phyloP scores from a whole-genome alignment of 495 filamentous ascomycete genomes.

The Corynascus novoguineensis region DNA sequence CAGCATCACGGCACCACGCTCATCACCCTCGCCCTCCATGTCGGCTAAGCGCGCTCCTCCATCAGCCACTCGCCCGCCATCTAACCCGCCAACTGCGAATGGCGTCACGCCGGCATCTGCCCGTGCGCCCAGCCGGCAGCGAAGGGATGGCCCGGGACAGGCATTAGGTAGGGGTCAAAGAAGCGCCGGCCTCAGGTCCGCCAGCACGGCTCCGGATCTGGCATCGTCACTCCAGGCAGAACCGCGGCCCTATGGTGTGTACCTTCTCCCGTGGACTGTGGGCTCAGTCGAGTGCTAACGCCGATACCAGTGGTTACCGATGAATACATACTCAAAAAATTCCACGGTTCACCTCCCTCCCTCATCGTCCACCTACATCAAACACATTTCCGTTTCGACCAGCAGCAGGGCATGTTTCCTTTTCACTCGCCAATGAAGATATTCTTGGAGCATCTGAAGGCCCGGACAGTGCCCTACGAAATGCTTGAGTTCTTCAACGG shows the following conservation, averaged over 20 bases:
- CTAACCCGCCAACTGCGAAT: slow-evolving; percentile 36
- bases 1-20: slow-evolving; percentile 56
- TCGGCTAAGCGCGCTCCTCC: slow-evolving; percentile 58
- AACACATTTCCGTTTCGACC: slow-evolving; percentile 85
- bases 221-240: slow-evolving; percentile 30
- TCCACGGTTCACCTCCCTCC: slow-evolving; percentile 67
- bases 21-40: slow-evolving; percentile 62
- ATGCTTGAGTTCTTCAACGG: slow-evolving; percentile 56
- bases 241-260: slow-evolving; percentile 46
- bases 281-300: not conserved
- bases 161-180: slow-evolving; percentile 38
- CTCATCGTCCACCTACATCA: slow-evolving; percentile 80
- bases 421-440: slow-evolving; percentile 89
- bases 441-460: slow-evolving; percentile 64
- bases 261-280: not conserved
- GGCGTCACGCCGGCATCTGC: slow-evolving; percentile 38
- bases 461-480: slow-evolving; percentile 48
- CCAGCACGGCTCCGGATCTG: slow-evolving; percentile 39
- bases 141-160: slow-evolving; percentile 41
- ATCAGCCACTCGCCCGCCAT: slow-evolving; percentile 29
- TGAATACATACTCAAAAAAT: slow-evolving; percentile 77
- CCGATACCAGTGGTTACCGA: slow-evolving; percentile 56
- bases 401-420: slow-evolving; percentile 83
- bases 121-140: slow-evolving; percentile 47
- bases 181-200: slow-evolving; percentile 40